A percentile compares a stretch with the other conserved stretches of the same genome.
These are phyloP conservation scores for Chytriomyces confervae DNA, from an alignment of 192 early-diverging fungal species.

Conservation along the genomic window DNA sequence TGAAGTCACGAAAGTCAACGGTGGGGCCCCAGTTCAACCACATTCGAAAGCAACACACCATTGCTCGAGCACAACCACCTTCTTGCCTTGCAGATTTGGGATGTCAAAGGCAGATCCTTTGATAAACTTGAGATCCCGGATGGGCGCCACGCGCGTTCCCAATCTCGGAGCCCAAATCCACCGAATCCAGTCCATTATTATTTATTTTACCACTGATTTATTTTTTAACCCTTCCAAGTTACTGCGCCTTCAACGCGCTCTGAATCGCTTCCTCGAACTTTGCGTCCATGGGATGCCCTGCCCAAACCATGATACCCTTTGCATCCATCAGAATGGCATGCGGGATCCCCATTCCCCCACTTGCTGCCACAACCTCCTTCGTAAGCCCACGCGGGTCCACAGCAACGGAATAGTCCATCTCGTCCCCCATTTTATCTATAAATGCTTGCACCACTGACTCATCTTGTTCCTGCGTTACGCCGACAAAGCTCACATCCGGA, in stretches of 20 bases:
- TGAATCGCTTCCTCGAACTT: conserved; percentile 37
- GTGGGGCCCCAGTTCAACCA: not conserved
- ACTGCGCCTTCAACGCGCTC: conserved; percentile 4
- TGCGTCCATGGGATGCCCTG: conserved; percentile 59
- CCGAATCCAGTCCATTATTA: not conserved
- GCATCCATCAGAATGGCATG: conserved; percentile 52
- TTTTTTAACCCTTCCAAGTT: not conserved
- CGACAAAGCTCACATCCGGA: conserved; percentile 56
- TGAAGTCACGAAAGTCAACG: not conserved
- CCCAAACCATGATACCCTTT: conserved; percentile 55
- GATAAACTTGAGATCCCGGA: conserved; percentile 30
- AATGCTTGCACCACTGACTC: conserved; percentile 53
- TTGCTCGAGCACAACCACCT: conserved; percentile 36
- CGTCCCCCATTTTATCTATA: conserved; percentile 44
- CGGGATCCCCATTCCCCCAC: conserved; percentile 59
- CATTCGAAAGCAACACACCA: conserved; percentile 19
- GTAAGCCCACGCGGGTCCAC: conserved; percentile 45
- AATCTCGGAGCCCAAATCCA: not conserved
- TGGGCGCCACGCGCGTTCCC: conserved; percentile 3
- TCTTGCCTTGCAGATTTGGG: not conserved
- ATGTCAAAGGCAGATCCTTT: conserved; percentile 19
- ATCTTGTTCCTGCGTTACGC: conserved; percentile 60
- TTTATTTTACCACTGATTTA: not conserved
- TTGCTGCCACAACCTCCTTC: conserved; percentile 45
- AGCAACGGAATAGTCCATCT: conserved; percentile 63